These are phyloP conservation scores for Sarocladium brachiariae DNA, from an alignment of 2,329 filamentous ascomycete genomes.

Conservation along the genomic window DNA sequence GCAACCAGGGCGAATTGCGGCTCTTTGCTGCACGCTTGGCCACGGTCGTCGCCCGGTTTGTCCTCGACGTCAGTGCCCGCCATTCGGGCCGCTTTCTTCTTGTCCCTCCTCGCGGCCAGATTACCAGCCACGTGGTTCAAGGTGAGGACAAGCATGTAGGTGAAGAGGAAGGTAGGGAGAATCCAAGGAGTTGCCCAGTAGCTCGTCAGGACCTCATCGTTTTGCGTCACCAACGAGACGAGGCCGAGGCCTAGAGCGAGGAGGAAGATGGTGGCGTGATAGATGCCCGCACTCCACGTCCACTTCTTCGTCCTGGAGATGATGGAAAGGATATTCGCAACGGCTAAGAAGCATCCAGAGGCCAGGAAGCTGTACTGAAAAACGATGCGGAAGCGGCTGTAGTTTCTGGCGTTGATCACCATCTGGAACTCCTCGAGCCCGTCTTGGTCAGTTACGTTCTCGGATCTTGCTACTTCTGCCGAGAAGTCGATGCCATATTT, in stretches of 20 bases:
- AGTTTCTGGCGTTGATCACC: slow-evolving; percentile 18
- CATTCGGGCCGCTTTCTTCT: neutral
- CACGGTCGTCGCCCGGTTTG: neutral
- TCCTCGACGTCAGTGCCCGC: neutral
- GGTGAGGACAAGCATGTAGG: slow-evolving; percentile 27
- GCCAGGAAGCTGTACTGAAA: slow-evolving; percentile 30
- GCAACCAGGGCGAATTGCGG: neutral
- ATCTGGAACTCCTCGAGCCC: slow-evolving; percentile 15
- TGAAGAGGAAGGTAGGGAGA: slow-evolving; percentile 25
- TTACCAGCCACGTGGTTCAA: slow-evolving; percentile 20
- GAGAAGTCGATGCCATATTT: slow-evolving; percentile 23
- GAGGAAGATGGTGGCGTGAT: slow-evolving; percentile 21
- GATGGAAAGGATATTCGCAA: slow-evolving; percentile 25
- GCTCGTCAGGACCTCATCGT: slow-evolving; percentile 8
- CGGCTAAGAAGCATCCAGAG: slow-evolving; percentile 23
- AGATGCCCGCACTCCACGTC: slow-evolving; percentile 25
- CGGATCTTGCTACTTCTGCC: slow-evolving; percentile 15
- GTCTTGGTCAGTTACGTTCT: slow-evolving; percentile 9
- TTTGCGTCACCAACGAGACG: slow-evolving; percentile 20
- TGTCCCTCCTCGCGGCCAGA: slow-evolving; percentile 2
- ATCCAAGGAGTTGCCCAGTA: slow-evolving; percentile 25
- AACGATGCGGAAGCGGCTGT: slow-evolving; percentile 23
- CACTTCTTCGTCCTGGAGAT: slow-evolving; percentile 24
- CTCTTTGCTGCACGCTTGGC: neutral
- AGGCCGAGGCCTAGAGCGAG: slow-evolving; percentile 24